Base-by-base conservation (phyloP, 176 grass and related monocot species). In the Eragrostis nindensis region DNA sequence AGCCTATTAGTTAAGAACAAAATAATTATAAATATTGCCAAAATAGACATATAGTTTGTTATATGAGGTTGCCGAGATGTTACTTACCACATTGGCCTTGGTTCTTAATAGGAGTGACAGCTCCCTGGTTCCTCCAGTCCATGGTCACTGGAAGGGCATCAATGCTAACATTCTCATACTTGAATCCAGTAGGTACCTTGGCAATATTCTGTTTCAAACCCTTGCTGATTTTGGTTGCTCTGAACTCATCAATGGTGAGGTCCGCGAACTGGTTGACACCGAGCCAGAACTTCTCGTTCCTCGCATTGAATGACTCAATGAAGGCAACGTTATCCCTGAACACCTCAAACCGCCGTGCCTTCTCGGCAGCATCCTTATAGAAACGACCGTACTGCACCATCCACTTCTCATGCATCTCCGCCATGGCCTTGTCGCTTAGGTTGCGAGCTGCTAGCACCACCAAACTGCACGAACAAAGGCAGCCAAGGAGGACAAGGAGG, bases 351-450 rank as follows among this genome's bases (percentile, higher is more conserved):
- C 63, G 63, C 0, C 21, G 72, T 15, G 82, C 63, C 65, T 69
- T 76, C 50, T 68, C 39, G 3, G 8, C 27, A 0, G 21, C 50
- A 2, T 69, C 73, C 0, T 17, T 69, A 63, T 84, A 77, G 26
- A 38, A 3, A 0, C 62, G 83, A 2, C 40, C 30, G 1, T 85
- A 30, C 66, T 27, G 38, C 4, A 3, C 6, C 75, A 85, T 85
- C 75, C 74, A 85, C 44, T 63, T 21, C 75, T 85, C 66, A 1
- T 85, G 83, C 73, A 63, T 76, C 41, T 3, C 63, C 8, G 48
- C 42, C 73, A 76, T 60, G 52, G 64, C 3, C 21, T 36, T 3
- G 5, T 60, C 73, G 2, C 7, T 29, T 12, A 84, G 73, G 5
- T 77, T 64, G 1, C 52, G 26, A 8, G 52, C 73, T 44, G 41